phyloP scores from a whole-genome alignment of 495 filamentous ascomycete genomes.

The Rusavskia elegans region DNA sequence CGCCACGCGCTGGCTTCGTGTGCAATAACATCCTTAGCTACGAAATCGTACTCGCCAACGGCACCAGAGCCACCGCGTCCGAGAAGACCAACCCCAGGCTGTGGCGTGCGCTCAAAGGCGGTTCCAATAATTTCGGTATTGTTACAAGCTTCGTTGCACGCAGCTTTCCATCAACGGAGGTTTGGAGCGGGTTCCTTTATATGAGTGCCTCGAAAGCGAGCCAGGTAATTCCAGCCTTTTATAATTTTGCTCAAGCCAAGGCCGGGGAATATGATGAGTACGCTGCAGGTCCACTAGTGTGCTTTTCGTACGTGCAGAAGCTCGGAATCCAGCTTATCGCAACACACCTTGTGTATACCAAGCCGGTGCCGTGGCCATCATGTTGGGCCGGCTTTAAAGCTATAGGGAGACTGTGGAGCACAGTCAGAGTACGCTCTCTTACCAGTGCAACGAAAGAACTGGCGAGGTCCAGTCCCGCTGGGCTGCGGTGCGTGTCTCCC shows the following conservation, averaged over 20 bases:
- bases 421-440: constrained; percentile 17
- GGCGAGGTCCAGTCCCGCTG: constrained; percentile 14
- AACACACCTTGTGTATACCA: constrained; percentile 60
- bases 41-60: constrained; percentile 19
- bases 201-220: constrained; percentile 13
- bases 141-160: constrained; percentile 16
- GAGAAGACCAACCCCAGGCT: constrained; percentile 22
- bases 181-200: constrained; percentile 29
- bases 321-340: constrained; percentile 43
- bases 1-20: constrained; percentile 18
- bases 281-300: constrained; percentile 20
- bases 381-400: constrained; percentile 31
- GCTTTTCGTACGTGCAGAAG: constrained; percentile 18
- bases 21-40: constrained; percentile 20
- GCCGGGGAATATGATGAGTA: constrained; percentile 9
- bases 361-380: constrained; percentile 41
- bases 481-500: constrained; percentile 9
- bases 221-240: constrained; percentile 16
- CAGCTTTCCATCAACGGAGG: constrained; percentile 24
- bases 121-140: constrained; percentile 37
- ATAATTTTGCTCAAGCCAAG: constrained; percentile 5
- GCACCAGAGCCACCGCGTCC: constrained; percentile 10
- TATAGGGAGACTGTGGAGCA: constrained; percentile 18
- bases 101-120: constrained; percentile 37
- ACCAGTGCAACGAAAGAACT: constrained; percentile 17